Base-by-base conservation (phyloP, 495 filamentous ascomycete species). In the Neurospora sp. region DNA sequence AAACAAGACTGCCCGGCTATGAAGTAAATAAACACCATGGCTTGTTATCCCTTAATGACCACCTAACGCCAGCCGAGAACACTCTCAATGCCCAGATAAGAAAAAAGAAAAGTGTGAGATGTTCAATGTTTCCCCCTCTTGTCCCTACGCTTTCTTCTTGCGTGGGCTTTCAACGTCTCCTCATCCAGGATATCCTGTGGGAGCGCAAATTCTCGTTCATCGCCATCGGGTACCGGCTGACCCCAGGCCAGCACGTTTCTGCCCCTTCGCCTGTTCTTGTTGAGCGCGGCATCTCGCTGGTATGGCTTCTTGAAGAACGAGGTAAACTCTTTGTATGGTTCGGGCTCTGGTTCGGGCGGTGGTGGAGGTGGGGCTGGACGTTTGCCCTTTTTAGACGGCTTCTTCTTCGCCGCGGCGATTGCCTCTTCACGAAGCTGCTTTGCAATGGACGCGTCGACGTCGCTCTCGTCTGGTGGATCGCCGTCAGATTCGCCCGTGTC, bases 231-330 rank as follows among this genome's bases (percentile, higher is more conserved):
- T 14, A 98, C 80, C 0, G 93, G 90, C 14, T 91, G 88, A 4
- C 96, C 96, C 84, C 96, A 98, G 1, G 96, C 87, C 37, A 85
- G 75, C 72, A 83, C 82, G 20, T 39, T 89, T 37, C 89, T 86
- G 31, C 89, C 87, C 75, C 85, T 86, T 72, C 87, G 86, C 66
- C 88, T 86, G 74, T 83, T 84, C 80, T 85, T 87, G 72, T 84
- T 91, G 39, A 95, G 78, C 11, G 96, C 95, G 12, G 90, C 87
- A 4, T 90, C 91, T 41, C 95, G 92, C 62, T 92, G 86, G 77
- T 96, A 88, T 9, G 86, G 88, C 79, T 95, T 94, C 16, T 85
- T 72, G 81, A 92, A 98, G 83, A 97, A 97, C 0, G 93, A 96
- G 4, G 86, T 93, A 79, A 98, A 95, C 27, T 93, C 92, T 76